phyloP scores from a whole-genome alignment of 331 rosid genomes.

The Malus hybrid region DNA sequence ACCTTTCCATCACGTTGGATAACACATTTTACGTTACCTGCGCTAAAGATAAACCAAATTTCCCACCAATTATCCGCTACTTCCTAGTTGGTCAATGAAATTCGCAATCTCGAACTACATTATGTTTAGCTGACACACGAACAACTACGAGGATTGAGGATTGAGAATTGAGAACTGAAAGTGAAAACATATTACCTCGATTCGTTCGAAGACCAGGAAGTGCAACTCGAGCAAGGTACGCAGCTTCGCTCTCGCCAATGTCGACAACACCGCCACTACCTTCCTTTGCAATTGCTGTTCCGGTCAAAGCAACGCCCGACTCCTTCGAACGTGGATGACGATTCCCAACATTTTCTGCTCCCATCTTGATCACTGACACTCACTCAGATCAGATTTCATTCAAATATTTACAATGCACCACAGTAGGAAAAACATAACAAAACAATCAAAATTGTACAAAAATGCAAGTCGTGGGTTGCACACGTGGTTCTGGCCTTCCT shows the following conservation, averaged over 20 bases:
- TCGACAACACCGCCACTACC: conserved; percentile 66
- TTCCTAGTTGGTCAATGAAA: neutral
- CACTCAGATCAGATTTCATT: neutral
- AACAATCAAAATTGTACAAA: too few relatives aligned
- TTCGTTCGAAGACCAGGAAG: conserved; percentile 68
- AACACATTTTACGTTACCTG: conserved; percentile 66
- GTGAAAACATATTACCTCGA: conserved; percentile 19
- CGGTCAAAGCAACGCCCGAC: conserved; percentile 40
- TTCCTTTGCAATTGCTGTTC: conserved; percentile 73
- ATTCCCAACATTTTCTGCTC: neutral
- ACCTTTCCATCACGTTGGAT: conserved; percentile 73
- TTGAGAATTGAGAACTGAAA: neutral
- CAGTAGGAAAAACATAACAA: too few relatives aligned
- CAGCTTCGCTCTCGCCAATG: conserved; percentile 60
- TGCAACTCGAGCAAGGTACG: conserved; percentile 75
- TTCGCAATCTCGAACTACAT: neutral
- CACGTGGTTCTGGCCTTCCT: too few relatives aligned
- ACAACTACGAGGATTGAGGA: neutral
- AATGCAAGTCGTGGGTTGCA: too few relatives aligned
- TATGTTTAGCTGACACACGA: neutral
- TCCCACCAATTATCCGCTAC: neutral
- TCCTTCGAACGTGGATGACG: conserved; percentile 12
- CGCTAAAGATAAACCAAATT: neutral
- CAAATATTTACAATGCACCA: too few relatives aligned
- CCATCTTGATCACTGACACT: neutral